phyloP scores from a whole-genome alignment of 345 rosid genomes.

The Zanthoxylum bungeanum region DNA sequence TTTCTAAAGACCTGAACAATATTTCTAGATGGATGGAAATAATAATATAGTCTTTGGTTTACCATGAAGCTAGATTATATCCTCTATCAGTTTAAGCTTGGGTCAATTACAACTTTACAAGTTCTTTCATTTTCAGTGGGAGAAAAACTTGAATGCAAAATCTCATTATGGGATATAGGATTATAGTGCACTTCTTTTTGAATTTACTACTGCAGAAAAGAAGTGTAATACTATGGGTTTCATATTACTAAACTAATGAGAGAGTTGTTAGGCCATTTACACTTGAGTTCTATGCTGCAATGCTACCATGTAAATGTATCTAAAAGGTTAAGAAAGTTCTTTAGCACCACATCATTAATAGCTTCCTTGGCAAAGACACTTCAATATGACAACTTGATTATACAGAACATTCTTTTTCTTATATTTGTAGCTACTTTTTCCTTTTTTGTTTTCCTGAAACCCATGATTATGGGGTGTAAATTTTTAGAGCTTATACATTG shows the following conservation, averaged over 20 bases:
- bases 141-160: not conserved
- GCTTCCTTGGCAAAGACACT: not conserved
- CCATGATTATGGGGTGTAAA: not conserved
- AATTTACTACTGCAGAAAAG: not conserved
- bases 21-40: not conserved
- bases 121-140: not conserved
- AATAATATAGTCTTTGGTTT: not conserved
- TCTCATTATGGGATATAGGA: not conserved
- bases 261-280: not conserved
- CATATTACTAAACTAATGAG: not conserved
- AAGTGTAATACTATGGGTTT: not conserved
- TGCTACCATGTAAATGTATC: not conserved
- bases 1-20: not conserved
- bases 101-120: constrained; percentile 3
- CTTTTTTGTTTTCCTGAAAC: not conserved
- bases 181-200: not conserved
- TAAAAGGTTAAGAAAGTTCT: not conserved
- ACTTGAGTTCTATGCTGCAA: not conserved
- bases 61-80: constrained; percentile 3
- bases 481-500: constrained; percentile 2
- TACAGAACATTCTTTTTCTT: not conserved
- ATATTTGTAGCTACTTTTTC: not conserved
- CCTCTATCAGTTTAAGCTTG: not conserved
- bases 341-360: not conserved
- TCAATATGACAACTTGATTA: not conserved